A percentile compares a stretch with the other conserved stretches of the same genome.
phyloP scores from a whole-genome alignment of 345 rosid genomes.

The Lepidium africanum region DNA sequence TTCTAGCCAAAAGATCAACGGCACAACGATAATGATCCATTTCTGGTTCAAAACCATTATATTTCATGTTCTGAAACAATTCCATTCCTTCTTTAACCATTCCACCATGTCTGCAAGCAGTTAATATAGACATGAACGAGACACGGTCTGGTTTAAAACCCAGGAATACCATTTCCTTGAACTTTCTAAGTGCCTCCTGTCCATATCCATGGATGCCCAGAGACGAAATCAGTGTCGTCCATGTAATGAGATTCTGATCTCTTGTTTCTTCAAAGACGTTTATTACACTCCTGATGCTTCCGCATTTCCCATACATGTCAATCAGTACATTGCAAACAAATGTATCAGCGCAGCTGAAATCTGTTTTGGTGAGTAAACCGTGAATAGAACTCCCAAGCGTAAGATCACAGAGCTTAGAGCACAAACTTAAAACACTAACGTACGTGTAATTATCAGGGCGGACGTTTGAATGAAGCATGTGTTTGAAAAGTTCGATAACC shows the following conservation, averaged over 20 bases:
- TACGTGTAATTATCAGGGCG: constrained; percentile 73
- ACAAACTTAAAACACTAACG: constrained; percentile 53
- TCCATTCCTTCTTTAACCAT: constrained; percentile 67
- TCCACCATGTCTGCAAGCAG: constrained; percentile 72
- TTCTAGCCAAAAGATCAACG: constrained; percentile 60
- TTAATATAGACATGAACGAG: constrained; percentile 55
- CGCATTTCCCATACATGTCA: constrained; percentile 96
- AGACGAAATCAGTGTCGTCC: constrained; percentile 74
- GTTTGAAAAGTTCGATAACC: constrained; percentile 55
- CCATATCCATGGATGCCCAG: constrained; percentile 62
- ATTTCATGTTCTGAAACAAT: constrained; percentile 50
- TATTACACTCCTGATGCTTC: constrained; percentile 38
- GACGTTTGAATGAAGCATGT: constrained; percentile 40
- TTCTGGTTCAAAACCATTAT: constrained; percentile 53
- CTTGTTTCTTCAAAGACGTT: constrained; percentile 41
- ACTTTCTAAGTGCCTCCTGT: constrained; percentile 52
- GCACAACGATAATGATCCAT: constrained; percentile 68
- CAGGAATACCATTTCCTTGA: constrained; percentile 40
- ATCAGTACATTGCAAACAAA: constrained; percentile 61
- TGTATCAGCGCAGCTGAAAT: constrained; percentile 43
- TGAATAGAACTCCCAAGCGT: constrained; percentile 73
- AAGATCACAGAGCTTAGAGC: constrained; percentile 47
- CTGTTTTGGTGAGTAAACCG: constrained; percentile 50
- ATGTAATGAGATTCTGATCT: constrained; percentile 58
- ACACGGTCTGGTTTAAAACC: constrained; percentile 69